phyloP scores from a whole-genome alignment of 805 yeast species.

The Komagataella pseudopastoris region DNA sequence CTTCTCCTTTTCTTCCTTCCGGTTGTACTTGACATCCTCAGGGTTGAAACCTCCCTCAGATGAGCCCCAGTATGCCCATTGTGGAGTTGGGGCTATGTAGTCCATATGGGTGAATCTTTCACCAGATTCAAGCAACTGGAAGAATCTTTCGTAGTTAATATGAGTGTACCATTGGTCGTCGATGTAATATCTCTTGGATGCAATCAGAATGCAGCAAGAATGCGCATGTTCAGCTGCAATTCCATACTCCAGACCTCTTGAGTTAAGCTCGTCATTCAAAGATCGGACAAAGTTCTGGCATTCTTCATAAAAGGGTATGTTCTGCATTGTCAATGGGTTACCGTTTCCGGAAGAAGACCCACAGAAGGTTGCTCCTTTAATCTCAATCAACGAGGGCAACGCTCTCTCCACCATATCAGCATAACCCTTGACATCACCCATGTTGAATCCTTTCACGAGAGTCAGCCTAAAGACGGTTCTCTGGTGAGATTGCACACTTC shows the following conservation, averaged over 20 bases:
- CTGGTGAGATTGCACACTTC: conserved; percentile 64
- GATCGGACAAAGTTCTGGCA: conserved; percentile 62
- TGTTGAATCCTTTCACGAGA: conserved; percentile 84
- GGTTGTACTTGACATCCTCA: conserved; percentile 54
- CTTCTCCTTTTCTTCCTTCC: conserved; percentile 47
- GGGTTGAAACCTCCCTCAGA: conserved; percentile 84
- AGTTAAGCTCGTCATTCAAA: conserved; percentile 45
- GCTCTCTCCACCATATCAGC: conserved; percentile 81
- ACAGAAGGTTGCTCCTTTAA: conserved; percentile 92
- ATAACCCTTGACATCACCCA: conserved; percentile 66
- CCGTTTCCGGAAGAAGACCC: conserved; percentile 79
- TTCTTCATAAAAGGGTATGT: conserved; percentile 89
- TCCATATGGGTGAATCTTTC: conserved; percentile 64
- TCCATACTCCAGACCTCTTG: conserved; percentile 61
- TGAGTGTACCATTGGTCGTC: conserved; percentile 79
- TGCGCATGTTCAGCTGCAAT: conserved; percentile 94
- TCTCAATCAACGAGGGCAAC: conserved; percentile 76
- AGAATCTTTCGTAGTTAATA: conserved; percentile 68
- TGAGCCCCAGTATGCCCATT: conserved; percentile 86
- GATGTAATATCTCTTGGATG: conserved; percentile 57
- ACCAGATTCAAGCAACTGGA: conserved; percentile 52
- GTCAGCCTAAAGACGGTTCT: conserved; percentile 87
- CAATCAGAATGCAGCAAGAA: conserved; percentile 82
- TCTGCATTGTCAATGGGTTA: conserved; percentile 87
- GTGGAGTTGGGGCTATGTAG: conserved; percentile 69